phyloP scores from a whole-genome alignment of 148 eudicot genomes.

The Vaccinium macrocarpon region DNA sequence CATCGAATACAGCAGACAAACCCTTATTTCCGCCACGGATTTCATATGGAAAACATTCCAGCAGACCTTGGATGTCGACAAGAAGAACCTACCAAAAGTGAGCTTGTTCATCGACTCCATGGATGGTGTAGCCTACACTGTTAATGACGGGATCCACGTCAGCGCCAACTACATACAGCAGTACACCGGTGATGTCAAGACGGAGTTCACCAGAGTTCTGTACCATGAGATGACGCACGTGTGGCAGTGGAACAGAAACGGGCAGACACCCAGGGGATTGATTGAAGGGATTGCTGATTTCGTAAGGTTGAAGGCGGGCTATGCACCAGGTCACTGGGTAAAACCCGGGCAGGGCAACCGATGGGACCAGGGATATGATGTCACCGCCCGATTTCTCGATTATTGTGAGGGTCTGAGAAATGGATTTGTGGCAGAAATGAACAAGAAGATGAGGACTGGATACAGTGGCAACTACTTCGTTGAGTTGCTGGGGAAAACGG shows the following conservation, averaged over 20 bases:
- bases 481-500: slow-evolving; percentile 35
- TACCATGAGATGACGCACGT: slow-evolving; percentile 53
- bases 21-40: background rate
- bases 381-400: slow-evolving; percentile 37
- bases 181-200: slow-evolving; percentile 27
- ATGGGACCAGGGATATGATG: slow-evolving; percentile 43
- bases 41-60: slow-evolving; percentile 29
- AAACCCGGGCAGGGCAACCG: slow-evolving; percentile 33
- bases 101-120: background rate
- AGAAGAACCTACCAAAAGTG: background rate
- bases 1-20: slow-evolving; percentile 19
- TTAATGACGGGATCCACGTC: slow-evolving; percentile 11
- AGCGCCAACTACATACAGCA: slow-evolving; percentile 16
- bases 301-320: slow-evolving; percentile 30
- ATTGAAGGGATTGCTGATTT: slow-evolving; percentile 39
- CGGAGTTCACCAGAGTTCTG: slow-evolving; percentile 34
- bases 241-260: slow-evolving; percentile 35
- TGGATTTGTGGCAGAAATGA: slow-evolving; percentile 40
- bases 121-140: background rate
- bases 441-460: slow-evolving; percentile 39
- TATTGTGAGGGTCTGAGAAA: slow-evolving; percentile 33
- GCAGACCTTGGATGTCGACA: slow-evolving; percentile 27
- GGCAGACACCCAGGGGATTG: slow-evolving; percentile 28
- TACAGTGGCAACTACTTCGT: slow-evolving; percentile 26
- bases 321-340: slow-evolving; percentile 28